Evolutionary conservation across 2,329 filamentous ascomycete genomes (phyloP), one percentile per base, ranked within the genome.

Genomic region (Colletotrichum liaoningense): DNA sequence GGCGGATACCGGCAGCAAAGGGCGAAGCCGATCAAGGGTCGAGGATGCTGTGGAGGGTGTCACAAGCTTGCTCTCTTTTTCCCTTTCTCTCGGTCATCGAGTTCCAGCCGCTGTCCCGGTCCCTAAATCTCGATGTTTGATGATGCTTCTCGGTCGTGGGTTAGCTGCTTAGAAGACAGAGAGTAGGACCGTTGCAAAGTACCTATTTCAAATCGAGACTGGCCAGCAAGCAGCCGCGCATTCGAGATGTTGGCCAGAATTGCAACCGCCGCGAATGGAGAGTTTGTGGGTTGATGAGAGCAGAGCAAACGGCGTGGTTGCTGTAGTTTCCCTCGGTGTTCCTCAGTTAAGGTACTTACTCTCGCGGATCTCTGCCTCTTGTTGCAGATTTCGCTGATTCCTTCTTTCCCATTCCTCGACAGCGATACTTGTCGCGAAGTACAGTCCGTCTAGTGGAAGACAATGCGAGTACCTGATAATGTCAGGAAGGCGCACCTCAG

Each of bases 1-100:
- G 65, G 33, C 66, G 66, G 66, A 24, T 64, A 63, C 22, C 59
- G 66, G 66, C 70, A 69, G 66, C 66, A 56, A 55, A 72, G 59
- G 42, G 54, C 38, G 30, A 64, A 26, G 54, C 28, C 24, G 26
- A 28, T 38, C 66, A 64, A 59, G 69, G 52, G 30, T 38, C 54
- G 57, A 67, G 64, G 57, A 42, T 60, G 69, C 63, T 57, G 52
- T 22, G 16, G n/a, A 42, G 49, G 19, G 63, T 56, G 38, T 71
- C 68, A 71, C 63, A 65, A 28, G 56, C 63, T 56, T 9, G n/a
- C 24, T 26, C n/a, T 9, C 30, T 24, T 19, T 38, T n/a, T n/a
- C 26, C 11, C 22, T 19, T 19, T 16, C 33, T 38, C 8, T 30
- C 5, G 22, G 52, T 26, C 28, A 33, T 19, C 52, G 33, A 49